Percentiles rank a stretch among this genome's conserved stretches.
Conservation (phyloP, 1,284 basidiomycete genomes). For the Veloboletus limbatus region DNA sequence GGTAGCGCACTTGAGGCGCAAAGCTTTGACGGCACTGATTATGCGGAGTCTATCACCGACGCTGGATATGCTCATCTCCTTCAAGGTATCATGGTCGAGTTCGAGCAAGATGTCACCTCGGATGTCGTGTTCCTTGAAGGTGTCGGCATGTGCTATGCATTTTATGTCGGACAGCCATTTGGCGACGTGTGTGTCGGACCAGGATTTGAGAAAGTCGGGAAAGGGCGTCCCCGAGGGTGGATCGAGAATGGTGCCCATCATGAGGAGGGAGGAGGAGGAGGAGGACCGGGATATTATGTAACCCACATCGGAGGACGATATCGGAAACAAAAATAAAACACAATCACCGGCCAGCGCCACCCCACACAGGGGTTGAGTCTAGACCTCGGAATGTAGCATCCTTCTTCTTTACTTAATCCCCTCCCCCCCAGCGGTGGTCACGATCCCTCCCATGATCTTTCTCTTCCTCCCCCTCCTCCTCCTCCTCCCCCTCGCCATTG, state of each 20-base stretch:
- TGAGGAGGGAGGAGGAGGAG: too few species aligned
- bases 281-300: too few species aligned
- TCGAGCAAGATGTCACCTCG: conserved; percentile 86
- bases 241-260: too few species aligned
- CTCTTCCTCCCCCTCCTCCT: conserved; percentile 12
- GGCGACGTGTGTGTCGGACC: conserved; percentile 68
- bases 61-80: conserved; percentile 85
- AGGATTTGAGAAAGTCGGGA: conserved; percentile 60
- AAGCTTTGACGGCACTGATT: conserved; percentile 75
- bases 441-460: conserved; percentile 18
- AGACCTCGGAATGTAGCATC: too few species aligned
- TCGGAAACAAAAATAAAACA: too few species aligned
- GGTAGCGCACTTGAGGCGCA: conserved; percentile 58
- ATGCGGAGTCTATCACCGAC: conserved; percentile 90
- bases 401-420: neutral
- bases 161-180: conserved; percentile 72
- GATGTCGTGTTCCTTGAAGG: conserved; percentile 84
- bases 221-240: conserved; percentile 57
- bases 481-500: conserved; percentile 27
- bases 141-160: conserved; percentile 64
- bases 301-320: too few species aligned
- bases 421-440: neutral
- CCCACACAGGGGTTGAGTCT: too few species aligned
- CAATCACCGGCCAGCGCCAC: too few species aligned
- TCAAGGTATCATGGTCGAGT: conserved; percentile 79